Conservation (phyloP, 768 basidiomycete species). For the Mycena olivaceomarginata region DNA sequence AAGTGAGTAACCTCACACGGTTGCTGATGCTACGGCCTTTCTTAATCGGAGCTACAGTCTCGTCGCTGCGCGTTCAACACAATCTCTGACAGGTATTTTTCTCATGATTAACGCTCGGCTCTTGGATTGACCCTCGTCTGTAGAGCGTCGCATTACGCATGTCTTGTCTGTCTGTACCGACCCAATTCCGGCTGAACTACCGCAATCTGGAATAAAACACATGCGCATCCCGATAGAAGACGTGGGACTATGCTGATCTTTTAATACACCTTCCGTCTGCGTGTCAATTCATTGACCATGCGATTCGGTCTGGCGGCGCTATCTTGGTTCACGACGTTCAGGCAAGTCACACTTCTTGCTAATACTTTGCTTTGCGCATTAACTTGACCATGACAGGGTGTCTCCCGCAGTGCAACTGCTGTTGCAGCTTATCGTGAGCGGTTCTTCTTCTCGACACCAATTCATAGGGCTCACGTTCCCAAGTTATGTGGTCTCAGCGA, state of each 20-base stretch:
- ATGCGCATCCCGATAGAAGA: conserved; percentile 84
- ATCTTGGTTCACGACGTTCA: conserved; percentile 83
- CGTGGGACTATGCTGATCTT: conserved; percentile 81
- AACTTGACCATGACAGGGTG: conserved; percentile 54
- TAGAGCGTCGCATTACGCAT: conserved; percentile 85
- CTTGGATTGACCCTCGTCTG: neutral
- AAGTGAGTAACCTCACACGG: conserved; percentile 71
- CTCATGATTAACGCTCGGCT: neutral
- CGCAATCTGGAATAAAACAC: conserved; percentile 82
- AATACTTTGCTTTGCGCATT: neutral
- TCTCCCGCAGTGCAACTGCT: conserved; percentile 81
- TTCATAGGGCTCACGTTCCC: conserved; percentile 37
- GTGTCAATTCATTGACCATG: conserved; percentile 80
- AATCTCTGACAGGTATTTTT: conserved; percentile 68
- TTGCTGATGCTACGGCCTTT: conserved; percentile 41
- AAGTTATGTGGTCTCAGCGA: conserved; percentile 82
- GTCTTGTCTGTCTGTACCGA: conserved; percentile 87
- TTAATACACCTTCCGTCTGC: conserved; percentile 80
- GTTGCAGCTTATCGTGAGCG: conserved; percentile 85
- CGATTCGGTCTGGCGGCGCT: conserved; percentile 72
- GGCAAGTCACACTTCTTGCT: conserved; percentile 16
- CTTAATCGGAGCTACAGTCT: conserved; percentile 64
- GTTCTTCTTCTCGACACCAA: conserved; percentile 1
- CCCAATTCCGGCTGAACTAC: conserved; percentile 80
- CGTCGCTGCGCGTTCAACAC: conserved; percentile 81